Conservation (phyloP, 768 basidiomycete genomes). For the Boletus tylopilopsis region DNA sequence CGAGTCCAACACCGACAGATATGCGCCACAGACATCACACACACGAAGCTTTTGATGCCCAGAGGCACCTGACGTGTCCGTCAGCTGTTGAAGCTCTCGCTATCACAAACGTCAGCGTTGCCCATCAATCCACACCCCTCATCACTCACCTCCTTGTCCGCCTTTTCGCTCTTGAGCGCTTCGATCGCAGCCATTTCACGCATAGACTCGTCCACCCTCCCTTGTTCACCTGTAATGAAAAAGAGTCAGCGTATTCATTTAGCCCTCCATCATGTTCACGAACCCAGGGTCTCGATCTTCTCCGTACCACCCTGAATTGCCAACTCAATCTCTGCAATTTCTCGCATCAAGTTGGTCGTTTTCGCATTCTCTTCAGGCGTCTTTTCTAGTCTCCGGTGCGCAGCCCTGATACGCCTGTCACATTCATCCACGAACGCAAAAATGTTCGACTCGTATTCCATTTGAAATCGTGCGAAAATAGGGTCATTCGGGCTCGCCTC, state of each 20-base stretch:
- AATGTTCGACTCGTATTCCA: conserved; percentile 94
- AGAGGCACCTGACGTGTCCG: conserved; percentile 96
- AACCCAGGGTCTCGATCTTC: conserved; percentile 92
- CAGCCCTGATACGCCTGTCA: conserved; percentile 90
- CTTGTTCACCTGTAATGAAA: conserved; percentile 74
- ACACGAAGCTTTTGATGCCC: conserved; percentile 99
- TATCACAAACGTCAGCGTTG: conserved; percentile 28
- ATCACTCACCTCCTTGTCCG: conserved; percentile 79
- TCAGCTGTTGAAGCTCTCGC: conserved; percentile 93
- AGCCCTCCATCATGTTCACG: conserved; percentile 24
- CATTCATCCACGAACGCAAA: conserved; percentile 98
- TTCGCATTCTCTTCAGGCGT: conserved; percentile 99
- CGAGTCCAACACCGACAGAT: conserved; percentile 95
- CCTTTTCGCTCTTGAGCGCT: conserved; percentile 93
- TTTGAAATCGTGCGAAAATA: conserved; percentile 83
- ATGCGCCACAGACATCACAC: conserved; percentile 99
- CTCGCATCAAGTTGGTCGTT: conserved; percentile 97
- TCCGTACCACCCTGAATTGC: conserved; percentile 98
- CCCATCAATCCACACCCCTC: conserved; percentile 1
- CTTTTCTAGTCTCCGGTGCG: conserved; percentile 95
- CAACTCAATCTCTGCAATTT: conserved; percentile 98
- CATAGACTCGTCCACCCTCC: conserved; percentile 99
- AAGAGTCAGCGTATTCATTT: not conserved
- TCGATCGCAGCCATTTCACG: conserved; percentile 96
- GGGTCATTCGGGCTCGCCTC: conserved; percentile 75